Evolutionary conservation across 2,329 filamentous ascomycete species (phyloP), one percentile per base, ranked within the genome.

Genomic region (Fusarium sp.): DNA sequence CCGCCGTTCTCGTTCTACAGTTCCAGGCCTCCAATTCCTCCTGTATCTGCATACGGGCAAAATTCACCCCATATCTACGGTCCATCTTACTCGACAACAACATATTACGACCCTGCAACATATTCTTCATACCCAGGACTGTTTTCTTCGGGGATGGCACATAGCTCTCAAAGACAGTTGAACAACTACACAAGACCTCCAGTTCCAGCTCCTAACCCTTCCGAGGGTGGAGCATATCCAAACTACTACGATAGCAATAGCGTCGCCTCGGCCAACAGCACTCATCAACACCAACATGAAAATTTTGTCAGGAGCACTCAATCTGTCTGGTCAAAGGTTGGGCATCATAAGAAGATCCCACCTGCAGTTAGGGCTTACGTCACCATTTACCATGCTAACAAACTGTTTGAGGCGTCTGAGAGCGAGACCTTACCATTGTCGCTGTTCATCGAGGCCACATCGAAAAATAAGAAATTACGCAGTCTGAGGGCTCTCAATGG

Each of bases 241-340:
- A 48, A 48, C 32, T 58, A 58, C 38, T 56, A 56, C 38, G 54
- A 54, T 24, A n/a, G 26, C 12, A 57, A 64, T 24, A 45, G 45
- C 45, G n/a, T 41, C 24, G 57, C 70, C 22, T 32, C 55, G 28
- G 28, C 57, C 24, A 39, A 36, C 22, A 47, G 56, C 42, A 41
- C 81, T 36, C 86, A 89, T 70, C 82, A 84, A 66, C 69, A 77
- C 24, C 86, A 88, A 72, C 81, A 90, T 13, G 85, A 89, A 54
- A 83, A 87, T 51, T 82, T 93, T 68, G 86, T 87, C 15, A 84
- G 82, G 47, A 86, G 87, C 77, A 88, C 90, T 9, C 86, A 88
- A 66, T 88, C 90, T 30, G 81, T 92, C 41, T 95, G 92, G 92
- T 87, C 88, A 70, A 82, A 84, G 28, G 87, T 91, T 6, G 86